phyloP scores from a whole-genome alignment of 768 basidiomycete species.

The Mycena albidolilacea region DNA sequence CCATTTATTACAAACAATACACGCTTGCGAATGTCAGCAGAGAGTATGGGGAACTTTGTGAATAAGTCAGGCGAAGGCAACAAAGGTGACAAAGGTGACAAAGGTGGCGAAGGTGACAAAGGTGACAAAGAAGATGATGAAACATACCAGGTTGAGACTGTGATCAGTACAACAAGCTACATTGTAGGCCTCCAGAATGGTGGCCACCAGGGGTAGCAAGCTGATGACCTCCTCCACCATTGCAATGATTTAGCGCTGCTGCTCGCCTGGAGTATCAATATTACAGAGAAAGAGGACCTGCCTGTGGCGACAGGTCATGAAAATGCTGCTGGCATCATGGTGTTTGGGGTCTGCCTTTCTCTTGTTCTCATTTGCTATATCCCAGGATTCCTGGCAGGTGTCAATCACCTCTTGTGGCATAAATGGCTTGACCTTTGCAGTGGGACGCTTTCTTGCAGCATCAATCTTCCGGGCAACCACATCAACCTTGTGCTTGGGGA shows the following conservation, averaged over 20 bases:
- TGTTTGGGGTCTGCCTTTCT: background rate
- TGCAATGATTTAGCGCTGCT: background rate
- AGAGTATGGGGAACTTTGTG: background rate
- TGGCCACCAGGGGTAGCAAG: background rate
- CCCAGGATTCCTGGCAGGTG: background rate
- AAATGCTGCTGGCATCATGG: background rate
- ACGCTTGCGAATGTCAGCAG: background rate
- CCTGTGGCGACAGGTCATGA: background rate
- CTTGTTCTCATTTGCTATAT: slow-evolving; percentile 1
- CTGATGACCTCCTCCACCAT: background rate
- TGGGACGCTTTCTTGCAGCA: background rate
- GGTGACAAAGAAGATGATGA: too few species aligned
- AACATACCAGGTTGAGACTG: background rate
- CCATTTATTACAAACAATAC: background rate
- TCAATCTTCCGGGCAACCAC: background rate
- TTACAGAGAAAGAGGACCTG: background rate
- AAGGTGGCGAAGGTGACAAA: too few species aligned
- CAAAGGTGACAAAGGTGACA: background rate
- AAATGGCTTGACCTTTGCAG: background rate
- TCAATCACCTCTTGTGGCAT: background rate
- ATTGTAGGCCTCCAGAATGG: background rate
- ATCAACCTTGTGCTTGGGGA: background rate
- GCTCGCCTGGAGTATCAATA: background rate
- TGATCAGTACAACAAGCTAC: background rate
- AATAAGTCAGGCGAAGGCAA: background rate